Base-by-base conservation (phyloP, 2,329 filamentous ascomycete genomes). In the Aureobasidium leucospermi region DNA sequence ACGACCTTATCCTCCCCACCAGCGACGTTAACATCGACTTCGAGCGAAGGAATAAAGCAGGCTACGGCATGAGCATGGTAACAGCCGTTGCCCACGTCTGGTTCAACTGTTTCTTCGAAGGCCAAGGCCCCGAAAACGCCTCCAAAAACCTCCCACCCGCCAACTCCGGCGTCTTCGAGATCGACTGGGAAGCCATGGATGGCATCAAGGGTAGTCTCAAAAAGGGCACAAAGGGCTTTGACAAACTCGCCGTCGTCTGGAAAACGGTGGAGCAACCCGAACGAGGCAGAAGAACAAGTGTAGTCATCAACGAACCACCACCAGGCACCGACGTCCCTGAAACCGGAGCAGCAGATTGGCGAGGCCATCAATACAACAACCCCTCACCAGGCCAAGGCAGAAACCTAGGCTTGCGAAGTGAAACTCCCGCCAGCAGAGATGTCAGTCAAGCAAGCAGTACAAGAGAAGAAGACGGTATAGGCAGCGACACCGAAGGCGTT, bases 51-150 rank as follows among this genome's bases (percentile, higher is more conserved):
- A 96, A 91, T 73, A 88, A 87, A 67, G 85, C 88, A 1, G 82
- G 83, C 4, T 89, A 88, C 67, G 81, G 81, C 6, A 83, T 90
- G 65, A 91, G 90, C 0, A 90, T 97, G 85, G 90, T 96, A 3
- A 96, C 93, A 0, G 86, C 92, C 0, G 86, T 97, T 9, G 92
- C 92, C 0, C 93, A 97, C 68, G 89, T 96, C 15, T 99, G 94
- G 94, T 96, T 96, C 78, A 99, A 99, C 69, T 79, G 86, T 1
- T 97, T 86, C 73, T 97, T 97, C 67, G 94, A 97, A 74, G 91
- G 92, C 46, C 77, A 83, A 19, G 88, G 88, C 0, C 85, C 87
- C 0, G 88, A 91, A 68, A 79, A 85, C 43, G 73, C 76, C 31
- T 89, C 88, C 28, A 73, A 76, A 29, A 88, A 87, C 28, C 75